Base-by-base conservation (phyloP, 495 filamentous ascomycete species). In the Beverwykella pulmonaria region DNA sequence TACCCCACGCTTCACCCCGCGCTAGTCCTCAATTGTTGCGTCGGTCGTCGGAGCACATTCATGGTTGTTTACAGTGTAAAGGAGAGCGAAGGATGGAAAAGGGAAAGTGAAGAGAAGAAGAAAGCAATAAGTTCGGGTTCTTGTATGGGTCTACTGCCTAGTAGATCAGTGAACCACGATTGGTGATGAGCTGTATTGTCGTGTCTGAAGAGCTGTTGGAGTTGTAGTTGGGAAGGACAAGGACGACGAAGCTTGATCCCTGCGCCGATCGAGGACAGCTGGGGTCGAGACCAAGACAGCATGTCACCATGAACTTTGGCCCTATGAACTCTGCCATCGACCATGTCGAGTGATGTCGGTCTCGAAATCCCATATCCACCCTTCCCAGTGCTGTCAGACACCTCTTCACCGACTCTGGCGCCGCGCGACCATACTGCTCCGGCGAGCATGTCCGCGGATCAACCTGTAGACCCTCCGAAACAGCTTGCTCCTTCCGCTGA, bases 371-470 rank as follows among this genome's bases (percentile, higher is more conserved):
- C 52, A 20, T 55, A 55, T 20, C 34, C 54, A 3, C 54, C 54
- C 1, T 58, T 58, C 25, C 54, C 54, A 17, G 54, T 8, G 2
- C 32, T 58, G 1, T 8, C 30, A 4, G 2, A 26, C 20, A 10
- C 30, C 7, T 29, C 55, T 23, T 26, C 19, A 19, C 48, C 48
- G 22, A n/a, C 25, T 3, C 48, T 7, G 20, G 22, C 25, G 22
- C 15, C 22, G 19, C 7, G 7, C 9, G 48, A 25, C 9, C 22
- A 7, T 12, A 19, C 22, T 25, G 20, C 22, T 23, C 19, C 19
- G 48, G 22, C 25, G 48, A 59, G n/a, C 55, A n/a, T 32, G 19
- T 20, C 55, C 53, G 36, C 53, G 5, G n/a, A n/a, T n/a, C 41
- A 1, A 46, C 5, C 22, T 50, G 41, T 27, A 6, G 19, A 15